Evolutionary conservation across 2,329 filamentous ascomycete species (phyloP), one percentile per base, ranked within the genome.

Genomic region (Xylaria sp.): DNA sequence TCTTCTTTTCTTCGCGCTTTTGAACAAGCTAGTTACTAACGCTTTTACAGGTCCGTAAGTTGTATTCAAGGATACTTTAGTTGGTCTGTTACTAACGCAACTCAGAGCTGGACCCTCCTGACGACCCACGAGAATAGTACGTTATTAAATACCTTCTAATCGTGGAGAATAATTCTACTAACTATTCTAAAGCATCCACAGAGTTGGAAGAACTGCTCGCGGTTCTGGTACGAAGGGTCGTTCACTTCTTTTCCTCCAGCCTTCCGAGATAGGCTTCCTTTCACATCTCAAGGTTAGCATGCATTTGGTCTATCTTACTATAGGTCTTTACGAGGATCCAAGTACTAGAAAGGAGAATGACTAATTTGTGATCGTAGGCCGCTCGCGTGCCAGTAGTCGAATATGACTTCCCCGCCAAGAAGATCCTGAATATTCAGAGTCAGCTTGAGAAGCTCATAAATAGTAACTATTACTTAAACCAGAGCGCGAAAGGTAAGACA

Each of bases 391-490:
- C 96, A 1, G 91, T 99, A 6, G 93, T 97, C 32, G 96, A 99
- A 81, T 98, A 97, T 77, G 95, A 98, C 78, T 96, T 99, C 78
- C 95, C 95, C 1, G 85, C 90, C 65, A 94, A 93, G 83, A 97
- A 97, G 86, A 93, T 99, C 72, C 85, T 95, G 76, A 96, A 97
- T 77, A 90, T 97, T 74, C 91, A 97, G 83, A 90, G 92, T 76
- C 94, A 98, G 81, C 88, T 98, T 10, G 95, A 98, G 86, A 96
- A 95, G 82, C 87, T 98, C 73, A 97, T 99, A 76, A 89, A 89
- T 35, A 92, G 96, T 80, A 98, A 99, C 82, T 98, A 98, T 84
- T 98, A 98, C 81, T 87, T 99, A 67, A 96, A 98, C 84, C 96
- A 97, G 87, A 88, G 85, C 75, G 90, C 90, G 70, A 91, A 71